These are phyloP conservation scores for Ganoderma lucidum DNA, from an alignment of 1,284 basidiomycete genomes.

Conservation along the genomic window DNA sequence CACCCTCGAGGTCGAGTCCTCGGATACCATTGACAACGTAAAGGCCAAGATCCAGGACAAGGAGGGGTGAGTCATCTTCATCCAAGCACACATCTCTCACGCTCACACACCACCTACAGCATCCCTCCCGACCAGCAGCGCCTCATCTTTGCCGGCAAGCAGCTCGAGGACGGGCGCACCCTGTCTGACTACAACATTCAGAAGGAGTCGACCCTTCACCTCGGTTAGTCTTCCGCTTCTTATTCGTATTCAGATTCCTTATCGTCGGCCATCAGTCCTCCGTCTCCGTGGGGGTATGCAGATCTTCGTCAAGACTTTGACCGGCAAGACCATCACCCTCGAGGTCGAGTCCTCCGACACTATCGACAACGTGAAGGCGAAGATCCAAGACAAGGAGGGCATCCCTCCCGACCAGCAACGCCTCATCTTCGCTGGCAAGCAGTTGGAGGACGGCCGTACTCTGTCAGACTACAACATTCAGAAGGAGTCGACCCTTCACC, in stretches of 20 bases:
- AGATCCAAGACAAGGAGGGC: constrained; percentile 81
- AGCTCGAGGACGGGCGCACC: constrained; percentile 39
- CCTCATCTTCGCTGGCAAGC: constrained; percentile 77
- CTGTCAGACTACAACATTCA: constrained; percentile 80
- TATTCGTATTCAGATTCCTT: background rate
- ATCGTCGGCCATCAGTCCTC: constrained; percentile 41
- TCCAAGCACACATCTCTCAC: background rate
- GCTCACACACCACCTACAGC: constrained; percentile 6
- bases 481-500: constrained; percentile 82
- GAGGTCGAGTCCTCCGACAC: constrained; percentile 89
- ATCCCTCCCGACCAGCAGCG: constrained; percentile 40
- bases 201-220: constrained; percentile 41
- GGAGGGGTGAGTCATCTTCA: constrained; percentile 33
- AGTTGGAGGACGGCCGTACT: constrained; percentile 76
- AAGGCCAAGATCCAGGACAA: constrained; percentile 42
- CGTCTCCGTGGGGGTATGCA: constrained; percentile 83
- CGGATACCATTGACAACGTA: constrained; percentile 39
- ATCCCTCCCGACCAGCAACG: constrained; percentile 85
- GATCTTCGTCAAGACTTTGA: constrained; percentile 85
- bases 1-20: constrained; percentile 41
- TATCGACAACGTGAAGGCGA: constrained; percentile 82
- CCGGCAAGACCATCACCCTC: constrained; percentile 89
- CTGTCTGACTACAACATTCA: constrained; percentile 41
- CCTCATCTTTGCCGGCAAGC: constrained; percentile 42
- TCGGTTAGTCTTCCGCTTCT: constrained; percentile 25